Base-by-base conservation (phyloP, 1,139 yeast genomes). In the Kazachstania sp. region DNA sequence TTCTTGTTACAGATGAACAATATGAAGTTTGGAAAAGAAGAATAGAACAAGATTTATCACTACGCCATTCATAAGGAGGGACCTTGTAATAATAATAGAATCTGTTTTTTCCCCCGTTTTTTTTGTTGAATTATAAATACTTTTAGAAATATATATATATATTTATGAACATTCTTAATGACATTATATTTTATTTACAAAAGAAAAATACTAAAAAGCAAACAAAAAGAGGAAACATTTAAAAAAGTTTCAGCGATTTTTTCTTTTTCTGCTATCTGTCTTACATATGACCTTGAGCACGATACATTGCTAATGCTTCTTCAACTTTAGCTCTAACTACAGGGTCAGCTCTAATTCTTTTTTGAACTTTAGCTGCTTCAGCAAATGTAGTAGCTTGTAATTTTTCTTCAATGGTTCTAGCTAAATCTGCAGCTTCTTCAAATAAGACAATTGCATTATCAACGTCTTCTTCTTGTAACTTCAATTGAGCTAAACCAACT, bases 361-460 rank as follows among this genome's bases (percentile, higher is more conserved):
- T 71, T 72, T 86, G 95, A 73, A 85, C 79, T 68, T 83, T 83
- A 45, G 88, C 80, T 52, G 96, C 97, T 70, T 87, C 97, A 51
- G 95, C 94, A 61, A 86, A 86, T 34, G 95, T 83, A 54, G 88
- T 82, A 48, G 96, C 95, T 71, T 88, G 97, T 51, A 85, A 74
- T 71, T 88, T 85, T 71, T 92, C 98, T 54, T 83, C 86, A 50
- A 79, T 74, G 45, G 86, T 78, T 75, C 97, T 83, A 36, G 95
- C 84, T 58, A 88, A 77, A 51, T 76, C 77, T 47, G 94, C 81
- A 50, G 94, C 83, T 63, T 81, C 86, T 71, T 86, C 92, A 65
- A 90, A 88, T 63, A 83, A 77, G 51, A 71, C 71, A 58, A 86
- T 78, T 32, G 98, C 97, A 54, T 85, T 92, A 53, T 83, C 85